Base-by-base conservation (phyloP, 1,284 basidiomycete species). In the Cutaneotrichosporon daszewskae region DNA sequence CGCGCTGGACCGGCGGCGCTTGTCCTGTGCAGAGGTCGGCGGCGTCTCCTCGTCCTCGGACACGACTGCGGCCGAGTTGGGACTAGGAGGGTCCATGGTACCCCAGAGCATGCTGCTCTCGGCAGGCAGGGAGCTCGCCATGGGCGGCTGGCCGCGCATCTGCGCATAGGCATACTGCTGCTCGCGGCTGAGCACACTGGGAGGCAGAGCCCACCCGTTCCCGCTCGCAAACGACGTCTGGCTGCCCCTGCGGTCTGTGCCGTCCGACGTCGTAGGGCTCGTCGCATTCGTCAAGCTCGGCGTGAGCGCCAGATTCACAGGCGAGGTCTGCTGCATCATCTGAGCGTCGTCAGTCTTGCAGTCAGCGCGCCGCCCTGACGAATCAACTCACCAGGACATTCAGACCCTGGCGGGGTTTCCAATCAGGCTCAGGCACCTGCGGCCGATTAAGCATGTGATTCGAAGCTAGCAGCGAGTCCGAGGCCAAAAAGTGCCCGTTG, bases 221-320 rank as follows among this genome's bases (percentile, higher is more conserved):
- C n/a, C n/a, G n/a, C n/a, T n/a, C n/a, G 9, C 26, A 27, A 14
- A 27, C 8, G 13, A 13, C 25, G 25, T 26, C 25, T 8, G 25
- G 25, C 25, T 26, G 25, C 8, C 13, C 25, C 25, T 26, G 8
- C 42, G 47, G n/a, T 41, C 47, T 3, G 40, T 24, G 4, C 33
- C 29, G 5, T 47, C 45, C 1, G 58, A 55, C 12, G 49, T 47
- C 1, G 55, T 55, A 0, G 65, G 61, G 40, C 60, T 65, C 13
- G 59, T 59, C 4, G 61, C 51, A 28, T 56, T 51, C 23, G 60
- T 61, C 24, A 69, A 40, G 1, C 62, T 55, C 0, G 67, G 63
- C 0, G 65, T 67, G 7, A 57, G 41, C 1, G 55, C 53, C 9
- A 59, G 19, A 10, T 13, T 22, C 5, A 25, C 42, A 2, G 43